phyloP scores from a whole-genome alignment of 306 rosid genomes.

The Fagus crenata region DNA sequence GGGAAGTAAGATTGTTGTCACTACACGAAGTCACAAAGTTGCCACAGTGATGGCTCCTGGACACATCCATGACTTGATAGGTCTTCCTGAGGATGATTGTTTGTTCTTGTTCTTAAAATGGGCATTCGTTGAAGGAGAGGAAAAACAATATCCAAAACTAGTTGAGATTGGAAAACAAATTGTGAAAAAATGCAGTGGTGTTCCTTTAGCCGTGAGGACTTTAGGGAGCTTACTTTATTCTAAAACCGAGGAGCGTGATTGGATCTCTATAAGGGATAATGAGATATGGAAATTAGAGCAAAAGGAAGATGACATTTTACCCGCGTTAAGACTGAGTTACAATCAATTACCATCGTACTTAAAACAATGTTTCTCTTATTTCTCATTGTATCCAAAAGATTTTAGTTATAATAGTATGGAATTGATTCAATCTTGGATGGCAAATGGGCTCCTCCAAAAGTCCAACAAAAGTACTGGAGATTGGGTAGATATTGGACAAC shows the following conservation, averaged over 20 bases:
- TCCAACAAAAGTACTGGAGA: neutral
- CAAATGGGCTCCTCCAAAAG: constrained; percentile 24
- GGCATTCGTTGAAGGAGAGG: constrained; percentile 18
- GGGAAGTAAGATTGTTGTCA: constrained; percentile 41
- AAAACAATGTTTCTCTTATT: too few species aligned
- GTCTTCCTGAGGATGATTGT: constrained; percentile 34
- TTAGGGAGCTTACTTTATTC: constrained; percentile 29
- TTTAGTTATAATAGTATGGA: too few species aligned
- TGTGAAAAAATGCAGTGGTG: constrained; percentile 27
- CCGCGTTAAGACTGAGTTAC: too few species aligned
- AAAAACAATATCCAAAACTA: constrained; percentile 23
- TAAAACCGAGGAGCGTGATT: constrained; percentile 21
- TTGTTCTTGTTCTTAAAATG: constrained; percentile 36
- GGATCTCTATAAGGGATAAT: constrained; percentile 12
- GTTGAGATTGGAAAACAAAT: constrained; percentile 23
- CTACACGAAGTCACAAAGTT: constrained; percentile 34
- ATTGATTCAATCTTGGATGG: constrained; percentile 1
- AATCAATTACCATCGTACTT: too few species aligned
- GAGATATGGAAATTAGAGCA: too few species aligned
- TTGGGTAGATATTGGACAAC: constrained; percentile 29
- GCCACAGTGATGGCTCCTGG: constrained; percentile 23
- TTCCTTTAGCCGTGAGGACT: constrained; percentile 30
- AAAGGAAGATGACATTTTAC: too few species aligned
- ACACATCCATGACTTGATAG: constrained; percentile 5
- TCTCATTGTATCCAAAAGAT: too few species aligned